Conservation (phyloP, 108 stramenopile species). For the Skeletonema marinoi region DNA sequence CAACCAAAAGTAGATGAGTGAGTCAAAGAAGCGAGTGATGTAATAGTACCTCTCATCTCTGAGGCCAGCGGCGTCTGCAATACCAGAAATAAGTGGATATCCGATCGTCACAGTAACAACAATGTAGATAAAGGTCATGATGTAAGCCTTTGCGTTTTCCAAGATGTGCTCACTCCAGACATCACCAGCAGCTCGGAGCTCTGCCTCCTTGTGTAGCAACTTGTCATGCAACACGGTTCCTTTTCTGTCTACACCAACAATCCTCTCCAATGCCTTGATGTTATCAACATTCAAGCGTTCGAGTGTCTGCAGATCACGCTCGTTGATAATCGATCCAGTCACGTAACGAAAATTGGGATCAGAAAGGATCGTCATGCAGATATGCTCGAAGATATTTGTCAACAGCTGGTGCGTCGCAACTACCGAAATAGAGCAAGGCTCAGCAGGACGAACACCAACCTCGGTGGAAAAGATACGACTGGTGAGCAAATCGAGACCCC, state of each 20-base stretch:
- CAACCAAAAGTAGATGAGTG: slow-evolving; percentile 74
- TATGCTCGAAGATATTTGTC: slow-evolving; percentile 68
- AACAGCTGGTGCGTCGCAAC: slow-evolving; percentile 73
- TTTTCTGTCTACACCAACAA: slow-evolving; percentile 46
- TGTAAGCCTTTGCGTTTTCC: slow-evolving; percentile 68
- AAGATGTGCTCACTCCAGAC: slow-evolving; percentile 68
- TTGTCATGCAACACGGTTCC: slow-evolving; percentile 17
- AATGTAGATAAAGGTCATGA: slow-evolving; percentile 68
- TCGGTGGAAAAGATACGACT: slow-evolving; percentile 70
- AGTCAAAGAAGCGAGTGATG: slow-evolving; percentile 59
- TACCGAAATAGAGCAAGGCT: slow-evolving; percentile 74
- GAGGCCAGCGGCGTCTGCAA: slow-evolving; percentile 52
- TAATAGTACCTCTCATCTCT: slow-evolving; percentile 11
- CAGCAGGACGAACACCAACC: slow-evolving; percentile 72
- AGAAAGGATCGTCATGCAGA: slow-evolving; percentile 55
- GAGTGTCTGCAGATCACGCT: slow-evolving; percentile 57
- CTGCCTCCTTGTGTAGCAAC: slow-evolving; percentile 13
- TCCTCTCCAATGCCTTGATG: slow-evolving; percentile 55
- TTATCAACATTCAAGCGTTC: slow-evolving; percentile 61
- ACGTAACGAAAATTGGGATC: slow-evolving; percentile 49
- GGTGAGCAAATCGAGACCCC: slow-evolving; percentile 29
- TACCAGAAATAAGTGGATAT: slow-evolving; percentile 55
- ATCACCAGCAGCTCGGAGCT: slow-evolving; percentile 52
- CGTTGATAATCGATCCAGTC: slow-evolving; percentile 55
- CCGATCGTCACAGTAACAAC: slow-evolving; percentile 66